phyloP scores from a whole-genome alignment of 2,329 filamentous ascomycete species.

The Verticillium longisporum region DNA sequence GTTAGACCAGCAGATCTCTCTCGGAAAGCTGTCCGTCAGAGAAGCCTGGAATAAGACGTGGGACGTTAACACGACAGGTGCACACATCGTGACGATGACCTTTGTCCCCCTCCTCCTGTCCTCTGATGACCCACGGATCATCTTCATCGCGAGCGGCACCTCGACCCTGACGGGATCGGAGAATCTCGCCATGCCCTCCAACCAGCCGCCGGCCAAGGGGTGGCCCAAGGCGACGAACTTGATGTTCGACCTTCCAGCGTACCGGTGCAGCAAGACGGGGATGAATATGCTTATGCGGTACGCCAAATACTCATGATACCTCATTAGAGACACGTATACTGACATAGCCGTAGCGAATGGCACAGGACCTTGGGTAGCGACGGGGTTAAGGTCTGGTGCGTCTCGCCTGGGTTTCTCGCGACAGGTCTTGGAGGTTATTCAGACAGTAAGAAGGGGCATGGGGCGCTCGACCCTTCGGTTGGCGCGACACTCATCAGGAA shows the following conservation, averaged over 20 bases:
- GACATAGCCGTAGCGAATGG: background rate
- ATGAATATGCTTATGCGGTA: conserved; percentile 20
- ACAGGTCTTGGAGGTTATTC: conserved; percentile 26
- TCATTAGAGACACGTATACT: background rate
- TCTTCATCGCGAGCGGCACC: conserved; percentile 41
- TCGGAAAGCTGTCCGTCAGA: conserved; percentile 17
- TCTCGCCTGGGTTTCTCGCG: conserved; percentile 33
- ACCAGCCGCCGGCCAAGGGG: conserved; percentile 23
- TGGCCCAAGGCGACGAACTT: conserved; percentile 44
- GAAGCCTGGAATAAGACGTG: conserved; percentile 36
- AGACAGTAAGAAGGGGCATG: conserved; percentile 11
- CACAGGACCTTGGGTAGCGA: conserved; percentile 18
- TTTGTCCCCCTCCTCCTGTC: conserved; percentile 33
- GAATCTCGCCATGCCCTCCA: conserved; percentile 13
- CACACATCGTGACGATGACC: conserved; percentile 24
- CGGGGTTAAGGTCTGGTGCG: conserved; percentile 31
- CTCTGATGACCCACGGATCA: conserved; percentile 33
- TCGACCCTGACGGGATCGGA: conserved; percentile 26
- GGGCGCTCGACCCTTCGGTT: conserved; percentile 24
- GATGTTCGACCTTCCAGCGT: conserved; percentile 18
- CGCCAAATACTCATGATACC: background rate
- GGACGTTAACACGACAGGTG: conserved; percentile 41
- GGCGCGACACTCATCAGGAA: conserved; percentile 29
- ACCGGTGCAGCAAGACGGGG: conserved; percentile 17
- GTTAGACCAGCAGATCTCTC: background rate